Evolutionary conservation across 2,329 filamentous ascomycete species (phyloP).

Genomic region (Xylaria polymorpha): DNA sequence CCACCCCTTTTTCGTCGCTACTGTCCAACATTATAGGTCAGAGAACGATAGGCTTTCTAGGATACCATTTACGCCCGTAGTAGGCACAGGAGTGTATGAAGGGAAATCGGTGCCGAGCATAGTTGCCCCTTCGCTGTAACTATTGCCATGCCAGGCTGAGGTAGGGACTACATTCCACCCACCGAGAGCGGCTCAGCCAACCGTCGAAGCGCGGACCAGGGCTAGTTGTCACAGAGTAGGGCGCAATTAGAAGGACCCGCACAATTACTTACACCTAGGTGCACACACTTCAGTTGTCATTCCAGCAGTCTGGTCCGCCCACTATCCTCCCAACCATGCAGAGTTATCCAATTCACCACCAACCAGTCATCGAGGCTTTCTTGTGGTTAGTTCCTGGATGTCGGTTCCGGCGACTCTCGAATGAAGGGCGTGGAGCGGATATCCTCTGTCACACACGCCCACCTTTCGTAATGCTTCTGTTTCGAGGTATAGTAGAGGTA

Average conservation of each 20-base stretch:
- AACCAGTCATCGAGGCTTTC: not conserved
- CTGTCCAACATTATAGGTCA: not conserved
- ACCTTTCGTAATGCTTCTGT: not conserved
- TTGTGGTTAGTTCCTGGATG: slow-evolving; percentile 1
- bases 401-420: not conserved
- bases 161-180: slow-evolving; percentile 28
- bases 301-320: slow-evolving; percentile 3
- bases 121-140: not conserved
- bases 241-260: slow-evolving; percentile 4
- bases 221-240: slow-evolving; percentile 2
- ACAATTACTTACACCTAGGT: not conserved
- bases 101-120: not conserved
- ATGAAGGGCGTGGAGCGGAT: not conserved
- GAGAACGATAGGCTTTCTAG: not conserved
- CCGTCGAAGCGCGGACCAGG: slow-evolving; percentile 6
- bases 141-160: not conserved
- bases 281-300: not conserved
- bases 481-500: slow-evolving; percentile 2
- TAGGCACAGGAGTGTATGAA: slow-evolving; percentile 2
- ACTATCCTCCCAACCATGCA: slow-evolving; percentile 8
- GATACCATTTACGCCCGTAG: not conserved
- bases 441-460: slow-evolving; percentile 12
- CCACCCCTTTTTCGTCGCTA: not conserved
- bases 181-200: slow-evolving; percentile 14
- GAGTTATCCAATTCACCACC: not conserved